Evolutionary conservation across 2,329 filamentous ascomycete genomes (phyloP).

Genomic region (Trichoderma oligosporum): DNA sequence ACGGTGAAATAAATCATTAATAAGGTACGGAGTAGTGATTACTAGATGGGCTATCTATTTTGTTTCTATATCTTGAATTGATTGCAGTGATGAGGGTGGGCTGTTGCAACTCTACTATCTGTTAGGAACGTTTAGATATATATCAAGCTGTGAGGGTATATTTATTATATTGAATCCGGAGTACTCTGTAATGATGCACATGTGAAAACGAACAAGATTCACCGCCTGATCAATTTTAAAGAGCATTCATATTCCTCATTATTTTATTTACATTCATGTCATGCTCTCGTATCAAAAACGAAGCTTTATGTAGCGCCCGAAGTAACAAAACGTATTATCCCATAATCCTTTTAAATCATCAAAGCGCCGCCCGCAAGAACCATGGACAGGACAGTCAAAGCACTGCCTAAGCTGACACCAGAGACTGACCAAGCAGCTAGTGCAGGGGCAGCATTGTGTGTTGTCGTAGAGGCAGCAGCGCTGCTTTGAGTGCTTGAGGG

Average conservation of each 20-base stretch:
- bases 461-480: slow-evolving; percentile 24
- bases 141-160: no score
- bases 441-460: slow-evolving; percentile 26
- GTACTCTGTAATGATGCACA: no score
- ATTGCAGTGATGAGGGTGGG: no score
- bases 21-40: no score
- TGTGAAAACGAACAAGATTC: no score
- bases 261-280: neutral
- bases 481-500: slow-evolving; percentile 23
- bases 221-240: neutral
- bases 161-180: no score
- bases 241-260: neutral
- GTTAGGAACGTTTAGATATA: no score
- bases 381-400: slow-evolving; percentile 29
- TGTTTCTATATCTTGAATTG: no score
- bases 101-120: no score
- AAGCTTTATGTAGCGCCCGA: neutral
- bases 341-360: slow-evolving; percentile 25
- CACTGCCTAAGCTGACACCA: slow-evolving; percentile 23
- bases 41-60: no score
- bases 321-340: neutral
- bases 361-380: slow-evolving; percentile 30
- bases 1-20: no score
- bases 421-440: slow-evolving; percentile 25
- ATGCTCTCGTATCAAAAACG: neutral